A percentile compares a stretch with the other conserved stretches of the same genome.
Evolutionary conservation across 2,329 filamentous ascomycete genomes (phyloP).

Genomic region (Lasiodiplodia hormozganensis): DNA sequence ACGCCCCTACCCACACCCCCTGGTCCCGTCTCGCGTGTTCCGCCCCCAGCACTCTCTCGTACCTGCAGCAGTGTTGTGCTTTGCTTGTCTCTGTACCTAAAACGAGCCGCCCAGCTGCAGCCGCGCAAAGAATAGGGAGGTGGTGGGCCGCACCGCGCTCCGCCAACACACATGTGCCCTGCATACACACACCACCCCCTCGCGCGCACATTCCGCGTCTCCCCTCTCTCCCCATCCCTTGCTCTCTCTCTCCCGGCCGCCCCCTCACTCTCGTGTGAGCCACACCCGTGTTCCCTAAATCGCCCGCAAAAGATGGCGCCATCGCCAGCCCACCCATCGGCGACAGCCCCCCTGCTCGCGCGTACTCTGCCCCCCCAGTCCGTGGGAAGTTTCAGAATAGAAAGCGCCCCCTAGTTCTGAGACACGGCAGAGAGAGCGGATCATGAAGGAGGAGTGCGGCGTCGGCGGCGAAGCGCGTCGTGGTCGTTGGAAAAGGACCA

Average conservation of each 20-base stretch:
- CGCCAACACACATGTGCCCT: not conserved
- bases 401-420: not conserved
- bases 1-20: not conserved
- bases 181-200: not conserved
- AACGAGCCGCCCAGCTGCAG: constrained; percentile 3
- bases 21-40: not conserved
- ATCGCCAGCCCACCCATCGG: constrained; percentile 5
- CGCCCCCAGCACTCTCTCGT: not conserved
- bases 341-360: not conserved
- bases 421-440: not conserved
- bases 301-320: constrained; percentile 13
- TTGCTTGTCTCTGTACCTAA: not conserved
- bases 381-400: constrained; percentile 7
- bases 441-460: not conserved
- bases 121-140: not conserved
- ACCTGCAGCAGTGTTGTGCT: not conserved
- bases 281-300: not conserved
- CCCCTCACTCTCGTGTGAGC: not conserved
- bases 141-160: not conserved
- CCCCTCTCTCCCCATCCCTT: not conserved
- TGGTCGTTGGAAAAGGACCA: not conserved
- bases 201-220: not conserved
- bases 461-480: not conserved
- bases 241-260: not conserved
- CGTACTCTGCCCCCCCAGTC: not conserved